Base-by-base conservation (phyloP, 495 filamentous ascomycete species). In the Astrothelium subdiscretum region DNA sequence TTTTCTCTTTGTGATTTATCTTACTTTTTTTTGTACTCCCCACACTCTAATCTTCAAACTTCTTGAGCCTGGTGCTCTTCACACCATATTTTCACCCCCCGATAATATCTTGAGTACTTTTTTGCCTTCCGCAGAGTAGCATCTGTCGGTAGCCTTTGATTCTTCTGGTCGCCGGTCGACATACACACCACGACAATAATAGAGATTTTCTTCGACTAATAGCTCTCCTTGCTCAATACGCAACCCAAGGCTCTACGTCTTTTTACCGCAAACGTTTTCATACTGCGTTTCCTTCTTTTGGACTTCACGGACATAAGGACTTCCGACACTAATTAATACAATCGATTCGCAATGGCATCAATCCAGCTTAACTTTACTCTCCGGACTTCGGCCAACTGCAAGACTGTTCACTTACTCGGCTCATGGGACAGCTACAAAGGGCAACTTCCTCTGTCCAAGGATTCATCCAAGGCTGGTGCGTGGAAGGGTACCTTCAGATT, bases 401-500 rank as follows among this genome's bases (percentile, higher is more conserved):
- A 97, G 85, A 92, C 91, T 76, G 94, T 95, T 76, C 94, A 97
- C 74, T 82, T 98, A 64, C 85, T 97, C 72, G 94, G 94, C 72
- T 97, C 94, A 65, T 98, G 94, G 94, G 95, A 98, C 81, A 89
- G 89, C 80, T 98, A 98, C 83, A 77, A 78, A 63, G 90, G 91
- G 66, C 92, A 96, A 74, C 87, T 95, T 71, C 91, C 91, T 61
- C 85, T 96, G 69, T 88, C 90, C 73, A 88, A 89, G 77, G 90
- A 96, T 66, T 81, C 86, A 62, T 84, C 80, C 76, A 95, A 90
- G 82, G 80, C 82, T 65, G 92, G 88, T 70, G 84, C 86, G 61
- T 97, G 95, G 89, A 87, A 90, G 69, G 95, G 94, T 72, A 95
- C 90, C 72, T 96, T 98, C 82, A 85, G 89, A 76, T 96, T 98